These are phyloP conservation scores for Petunia hybrid DNA, from an alignment of 305 asterid species.

Conservation along the genomic window DNA sequence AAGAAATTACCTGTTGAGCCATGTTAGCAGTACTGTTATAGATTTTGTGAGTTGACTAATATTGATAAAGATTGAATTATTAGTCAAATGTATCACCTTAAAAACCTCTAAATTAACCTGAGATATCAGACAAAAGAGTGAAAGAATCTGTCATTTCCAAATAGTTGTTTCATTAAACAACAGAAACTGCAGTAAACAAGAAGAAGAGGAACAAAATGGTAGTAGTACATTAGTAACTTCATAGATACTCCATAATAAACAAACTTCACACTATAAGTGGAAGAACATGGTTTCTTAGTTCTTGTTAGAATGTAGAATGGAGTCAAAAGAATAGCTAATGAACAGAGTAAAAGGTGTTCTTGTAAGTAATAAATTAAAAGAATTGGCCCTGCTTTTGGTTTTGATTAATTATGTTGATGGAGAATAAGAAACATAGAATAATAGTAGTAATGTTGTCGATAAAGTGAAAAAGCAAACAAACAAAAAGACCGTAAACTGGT, in stretches of 20 bases:
- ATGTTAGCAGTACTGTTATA: constrained; percentile 29
- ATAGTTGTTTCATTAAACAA: constrained; percentile 19
- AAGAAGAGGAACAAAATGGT: constrained; percentile 1
- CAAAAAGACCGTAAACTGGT: constrained; percentile 22
- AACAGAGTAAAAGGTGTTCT: background rate
- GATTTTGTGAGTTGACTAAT: constrained; percentile 1
- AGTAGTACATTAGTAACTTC: background rate
- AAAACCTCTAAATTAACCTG: constrained; percentile 21
- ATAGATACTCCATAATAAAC: background rate
- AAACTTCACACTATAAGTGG: background rate
- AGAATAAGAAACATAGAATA: constrained; percentile 35
- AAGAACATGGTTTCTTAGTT: background rate
- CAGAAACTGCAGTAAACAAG: background rate
- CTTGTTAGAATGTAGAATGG: constrained; percentile 20
- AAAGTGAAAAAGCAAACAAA: constrained; percentile 35
- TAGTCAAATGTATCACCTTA: constrained; percentile 5
- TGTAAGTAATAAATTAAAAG: background rate
- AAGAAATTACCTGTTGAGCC: constrained; percentile 45
- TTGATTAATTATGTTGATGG: constrained; percentile 32
- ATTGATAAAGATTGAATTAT: constrained; percentile 7
- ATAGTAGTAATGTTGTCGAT: constrained; percentile 22
- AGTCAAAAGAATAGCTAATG: constrained; percentile 29
- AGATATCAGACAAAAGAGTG: constrained; percentile 24
- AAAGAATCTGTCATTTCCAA: constrained; percentile 29
- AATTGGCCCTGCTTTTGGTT: background rate